A percentile compares a stretch with the other conserved stretches of the same genome.
These are phyloP conservation scores for Babesia ovis DNA, from an alignment of 169 alveolate species.

Conservation along the genomic window DNA sequence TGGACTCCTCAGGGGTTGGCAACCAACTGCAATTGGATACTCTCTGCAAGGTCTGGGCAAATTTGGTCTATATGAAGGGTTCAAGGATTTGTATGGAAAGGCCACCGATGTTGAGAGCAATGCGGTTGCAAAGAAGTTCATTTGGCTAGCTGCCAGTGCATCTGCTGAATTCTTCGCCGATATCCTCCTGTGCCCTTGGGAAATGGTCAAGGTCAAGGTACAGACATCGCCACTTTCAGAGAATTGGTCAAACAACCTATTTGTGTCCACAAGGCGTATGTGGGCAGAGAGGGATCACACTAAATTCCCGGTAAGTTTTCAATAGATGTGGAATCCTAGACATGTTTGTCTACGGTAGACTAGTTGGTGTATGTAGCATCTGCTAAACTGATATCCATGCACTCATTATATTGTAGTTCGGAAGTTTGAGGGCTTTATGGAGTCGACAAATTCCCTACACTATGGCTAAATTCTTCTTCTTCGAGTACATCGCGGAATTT, in stretches of 20 bases:
- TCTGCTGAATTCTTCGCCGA: slow-evolving; percentile 99
- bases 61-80: slow-evolving; percentile 96
- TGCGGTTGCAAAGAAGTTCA: slow-evolving; percentile 84
- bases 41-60: slow-evolving; percentile 96
- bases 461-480: slow-evolving; percentile 96
- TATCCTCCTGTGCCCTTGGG: slow-evolving; percentile 95
- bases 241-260: slow-evolving; percentile 83
- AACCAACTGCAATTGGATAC: slow-evolving; percentile 97
- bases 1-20: slow-evolving; percentile 94
- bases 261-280: slow-evolving; percentile 83
- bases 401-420: slow-evolving; percentile 57
- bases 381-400: neutral
- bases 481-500: slow-evolving; percentile 90
- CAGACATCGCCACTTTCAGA: slow-evolving; percentile 85
- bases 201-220: slow-evolving; percentile 93
- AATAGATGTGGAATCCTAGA: neutral
- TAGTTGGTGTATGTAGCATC: no score
- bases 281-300: slow-evolving; percentile 73
- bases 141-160: slow-evolving; percentile 96
- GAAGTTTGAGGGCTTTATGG: slow-evolving; percentile 91
- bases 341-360: neutral
- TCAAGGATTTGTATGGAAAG: slow-evolving; percentile 92
- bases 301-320: slow-evolving; percentile 79
- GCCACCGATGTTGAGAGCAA: slow-evolving; percentile 86
- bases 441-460: slow-evolving; percentile 96